Conservation (phyloP, 2,329 filamentous ascomycete species). For the Microdochium nivale region DNA sequence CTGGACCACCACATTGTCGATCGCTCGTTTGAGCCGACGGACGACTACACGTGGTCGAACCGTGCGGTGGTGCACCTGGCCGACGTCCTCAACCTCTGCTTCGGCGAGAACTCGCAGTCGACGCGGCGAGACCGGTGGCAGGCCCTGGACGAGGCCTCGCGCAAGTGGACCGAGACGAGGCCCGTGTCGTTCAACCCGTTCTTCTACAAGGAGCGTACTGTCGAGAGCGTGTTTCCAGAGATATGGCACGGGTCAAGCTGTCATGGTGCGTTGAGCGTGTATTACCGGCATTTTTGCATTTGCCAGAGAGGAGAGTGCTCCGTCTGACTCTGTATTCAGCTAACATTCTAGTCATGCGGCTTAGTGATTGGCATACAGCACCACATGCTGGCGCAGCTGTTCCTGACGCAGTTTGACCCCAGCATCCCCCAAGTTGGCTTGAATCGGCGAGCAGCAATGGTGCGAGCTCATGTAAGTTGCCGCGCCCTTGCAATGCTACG, state of each 20-base stretch:
- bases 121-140: constrained; percentile 25
- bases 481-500: background rate
- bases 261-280: constrained; percentile 30
- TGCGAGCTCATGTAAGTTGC: constrained; percentile 30
- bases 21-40: constrained; percentile 34
- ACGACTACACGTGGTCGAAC: constrained; percentile 51
- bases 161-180: constrained; percentile 34
- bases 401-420: constrained; percentile 48
- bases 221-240: constrained; percentile 42
- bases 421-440: constrained; percentile 39
- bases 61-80: constrained; percentile 53
- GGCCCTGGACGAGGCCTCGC: constrained; percentile 33
- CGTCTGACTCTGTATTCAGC: background rate
- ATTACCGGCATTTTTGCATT: background rate
- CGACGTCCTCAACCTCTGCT: constrained; percentile 57
- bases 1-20: constrained; percentile 42
- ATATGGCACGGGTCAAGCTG: constrained; percentile 49
- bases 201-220: constrained; percentile 30
- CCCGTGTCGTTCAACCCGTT: constrained; percentile 47
- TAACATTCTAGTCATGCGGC: background rate
- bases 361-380: constrained; percentile 52
- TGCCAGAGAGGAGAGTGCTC: background rate
- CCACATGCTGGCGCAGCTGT: constrained; percentile 46
- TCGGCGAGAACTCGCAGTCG: constrained; percentile 30
- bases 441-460: constrained; percentile 23